Evolutionary conservation across 495 filamentous ascomycete species (phyloP), one percentile per base, ranked within the genome.

Genomic region (Xylaria palmicola): DNA sequence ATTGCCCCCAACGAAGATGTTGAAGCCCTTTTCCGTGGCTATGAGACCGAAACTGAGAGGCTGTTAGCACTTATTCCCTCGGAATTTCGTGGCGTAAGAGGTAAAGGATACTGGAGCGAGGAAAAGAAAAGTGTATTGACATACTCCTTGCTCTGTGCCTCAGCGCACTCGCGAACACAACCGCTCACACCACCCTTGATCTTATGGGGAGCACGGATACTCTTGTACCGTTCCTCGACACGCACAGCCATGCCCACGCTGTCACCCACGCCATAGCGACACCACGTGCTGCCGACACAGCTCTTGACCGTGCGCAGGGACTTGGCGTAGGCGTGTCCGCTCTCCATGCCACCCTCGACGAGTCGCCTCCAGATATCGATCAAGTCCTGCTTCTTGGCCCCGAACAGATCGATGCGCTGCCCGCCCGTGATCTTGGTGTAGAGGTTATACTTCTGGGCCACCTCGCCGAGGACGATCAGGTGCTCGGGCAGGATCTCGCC

Each of bases 371-470:
- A 98, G 66, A 98, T 98, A n/a, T 81, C 80, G 36, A 91, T 79
- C 34, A 98, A 79, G 77, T 98, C 93, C 64, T 95, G 90, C 74
- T 96, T 97, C 77, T 86, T 87, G 0, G 93, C 93, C 8, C 93
- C 92, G 64, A 96, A 97, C 90, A 97, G 88, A 70, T 98, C 93
- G 68, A 97, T 97, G 43, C 93, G 85, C 75, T 98, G 93, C 1
- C 90, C 93, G 53, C 93, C 93, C 0, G 93, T 98, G 67, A 98
- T 96, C 77, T 97, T 98, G 71, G 88, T 91, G 74, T 98, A 98
- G 4, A 98, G 78, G 50, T 84, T 81, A 62, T 92, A 97, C 68
- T 94, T 88, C 79, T 92, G 92, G 0, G 93, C 93, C 1, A 98
- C 91, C 34, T 86, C 85, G 2, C 91, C 93, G 45, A 98, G 93